These are phyloP conservation scores for Sclerotinia minor DNA, from an alignment of 2,329 filamentous ascomycete species.

Conservation along the genomic window DNA sequence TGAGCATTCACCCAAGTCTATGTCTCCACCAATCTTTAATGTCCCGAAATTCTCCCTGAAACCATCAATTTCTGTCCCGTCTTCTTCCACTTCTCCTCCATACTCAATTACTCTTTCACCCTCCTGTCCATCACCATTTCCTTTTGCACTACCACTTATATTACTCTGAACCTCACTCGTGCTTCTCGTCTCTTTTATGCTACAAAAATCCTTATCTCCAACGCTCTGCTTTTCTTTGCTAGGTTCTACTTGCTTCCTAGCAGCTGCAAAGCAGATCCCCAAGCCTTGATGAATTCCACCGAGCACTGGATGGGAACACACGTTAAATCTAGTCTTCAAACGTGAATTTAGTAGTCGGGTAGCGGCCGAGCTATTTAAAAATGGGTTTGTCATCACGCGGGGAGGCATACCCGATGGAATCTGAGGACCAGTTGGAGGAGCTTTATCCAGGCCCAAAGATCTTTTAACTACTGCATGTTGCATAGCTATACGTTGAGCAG, in stretches of 20 bases:
- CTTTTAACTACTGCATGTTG: background rate
- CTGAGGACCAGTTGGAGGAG: background rate
- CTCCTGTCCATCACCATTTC: background rate
- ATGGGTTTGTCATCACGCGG: background rate
- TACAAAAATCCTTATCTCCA: background rate
- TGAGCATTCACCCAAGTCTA: rapidly evolving
- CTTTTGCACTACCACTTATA: background rate
- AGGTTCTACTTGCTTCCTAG: background rate
- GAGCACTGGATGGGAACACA: background rate
- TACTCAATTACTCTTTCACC: too few relatives aligned
- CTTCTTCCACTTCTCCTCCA: too few relatives aligned
- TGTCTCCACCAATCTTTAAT: background rate
- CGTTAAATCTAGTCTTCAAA: background rate
- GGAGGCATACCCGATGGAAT: background rate
- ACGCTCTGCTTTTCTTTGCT: background rate
- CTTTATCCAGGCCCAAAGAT: background rate
- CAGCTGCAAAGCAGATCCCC: background rate
- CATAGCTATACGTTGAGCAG: background rate
- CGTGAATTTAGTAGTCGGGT: background rate
- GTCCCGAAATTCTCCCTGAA: background rate
- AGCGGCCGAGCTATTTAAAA: background rate
- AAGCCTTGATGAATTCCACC: background rate
- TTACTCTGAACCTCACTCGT: background rate
- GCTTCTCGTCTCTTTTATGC: background rate
- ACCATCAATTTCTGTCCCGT: background rate